Conservation (phyloP, 1,139 yeast species). For the Blastobotrys persicus region DNA sequence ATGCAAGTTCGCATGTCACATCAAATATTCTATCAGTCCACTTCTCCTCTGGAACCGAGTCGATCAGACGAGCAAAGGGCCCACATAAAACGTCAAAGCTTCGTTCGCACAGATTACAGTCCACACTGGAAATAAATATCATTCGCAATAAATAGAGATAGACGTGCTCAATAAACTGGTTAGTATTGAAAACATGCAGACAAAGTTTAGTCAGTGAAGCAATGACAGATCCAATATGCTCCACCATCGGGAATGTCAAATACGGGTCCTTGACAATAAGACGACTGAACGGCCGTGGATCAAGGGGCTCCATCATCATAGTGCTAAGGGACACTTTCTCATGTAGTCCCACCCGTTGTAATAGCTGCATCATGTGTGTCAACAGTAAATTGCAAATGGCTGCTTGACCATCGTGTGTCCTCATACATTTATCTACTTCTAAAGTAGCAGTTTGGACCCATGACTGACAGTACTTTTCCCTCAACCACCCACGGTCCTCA, state of each 20-base stretch:
- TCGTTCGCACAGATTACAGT: not conserved
- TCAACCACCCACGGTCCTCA: constrained; percentile 12
- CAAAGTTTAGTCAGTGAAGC: not conserved
- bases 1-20: not conserved
- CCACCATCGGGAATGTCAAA: not conserved
- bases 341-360: not conserved
- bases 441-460: constrained; percentile 9
- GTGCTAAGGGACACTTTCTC: not conserved
- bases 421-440: not conserved
- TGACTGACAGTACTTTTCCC: constrained; percentile 14
- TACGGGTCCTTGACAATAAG: not conserved
- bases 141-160: not conserved
- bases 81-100: not conserved
- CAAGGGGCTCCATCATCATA: not conserved
- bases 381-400: not conserved
- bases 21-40: not conserved
- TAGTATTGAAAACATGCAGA: not conserved
- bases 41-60: not conserved
- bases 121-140: not conserved
- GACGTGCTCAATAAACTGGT: not conserved
- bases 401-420: not conserved
- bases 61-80: not conserved
- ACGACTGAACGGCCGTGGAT: not conserved
- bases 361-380: not conserved
- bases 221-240: not conserved